Base-by-base conservation (phyloP, 2,329 filamentous ascomycete species). In the Colletotrichum sp. region DNA sequence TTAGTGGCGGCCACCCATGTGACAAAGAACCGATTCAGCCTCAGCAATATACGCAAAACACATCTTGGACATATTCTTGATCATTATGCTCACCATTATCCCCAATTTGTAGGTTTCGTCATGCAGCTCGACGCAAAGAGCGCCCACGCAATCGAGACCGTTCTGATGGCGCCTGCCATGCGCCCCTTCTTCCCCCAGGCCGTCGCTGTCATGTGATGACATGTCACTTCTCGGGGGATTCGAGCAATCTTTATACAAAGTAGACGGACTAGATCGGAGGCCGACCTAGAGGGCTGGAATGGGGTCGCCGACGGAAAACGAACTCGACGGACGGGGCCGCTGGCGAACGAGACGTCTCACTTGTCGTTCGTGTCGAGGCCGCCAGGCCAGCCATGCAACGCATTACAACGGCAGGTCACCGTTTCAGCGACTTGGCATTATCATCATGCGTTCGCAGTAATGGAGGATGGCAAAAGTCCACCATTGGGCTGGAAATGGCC, bases 101-200 rank as follows among this genome's bases (percentile, higher is more conserved):
- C n/a, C 4, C 16, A 5, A 16, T 4, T 10, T 26, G 21, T 63
- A 76, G 71, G 74, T 18, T 67, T 70, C 15, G 36, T 76, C 36
- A 75, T 75, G 65, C 60, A 71, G n/a, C 60, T 75, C 66, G 66
- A 76, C 21, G 36, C 36, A 8, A 76, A 76, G 61, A 75, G 57
- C 26, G 24, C 72, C 16, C 71, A 71, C 30, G 32, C 71, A 12
- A 55, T 76, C 36, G 57, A 71, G 52, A 75, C 71, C 15, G 63
- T 63, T 16, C 63, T 75, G 16, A 34, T 63, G 72, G 55, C 72
- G 6, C 52, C 71, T 43, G 43, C 67, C 26, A 68, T 43, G 71
- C 55, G 38, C 18, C 71, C 60, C 1, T 67, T 71, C 24, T 69
- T 57, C 8, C 52, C 66, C 9, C 60, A 65, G 34, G 64, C 65